Conservation (phyloP, 1,139 yeast species). For the Magnusiomyces suaveolens region DNA sequence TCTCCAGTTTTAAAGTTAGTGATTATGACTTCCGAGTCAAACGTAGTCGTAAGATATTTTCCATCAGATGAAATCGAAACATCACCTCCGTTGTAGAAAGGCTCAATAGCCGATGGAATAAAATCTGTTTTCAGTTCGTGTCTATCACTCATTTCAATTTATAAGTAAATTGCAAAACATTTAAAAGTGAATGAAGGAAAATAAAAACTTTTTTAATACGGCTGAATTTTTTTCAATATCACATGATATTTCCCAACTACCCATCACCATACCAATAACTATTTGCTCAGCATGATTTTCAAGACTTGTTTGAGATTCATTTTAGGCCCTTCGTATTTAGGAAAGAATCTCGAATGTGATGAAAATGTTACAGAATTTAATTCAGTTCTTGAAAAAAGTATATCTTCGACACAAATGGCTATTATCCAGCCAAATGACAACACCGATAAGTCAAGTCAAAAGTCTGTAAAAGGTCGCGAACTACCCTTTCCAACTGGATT, state of each 20-base stretch:
- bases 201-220: neutral
- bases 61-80: constrained; percentile 65
- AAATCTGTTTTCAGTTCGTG: constrained; percentile 32
- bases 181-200: neutral
- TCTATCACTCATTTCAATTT: neutral
- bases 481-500: neutral
- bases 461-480: neutral
- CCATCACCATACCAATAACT: neutral
- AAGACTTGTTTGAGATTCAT: neutral
- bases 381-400: neutral
- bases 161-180: too few relatives aligned
- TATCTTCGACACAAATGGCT: neutral
- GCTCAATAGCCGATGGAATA: constrained; percentile 44
- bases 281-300: neutral
- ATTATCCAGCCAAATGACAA: neutral
- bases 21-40: constrained; percentile 61
- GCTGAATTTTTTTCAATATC: neutral
- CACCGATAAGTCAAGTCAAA: neutral
- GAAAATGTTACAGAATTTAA: neutral
- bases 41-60: constrained; percentile 65
- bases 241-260: too few relatives aligned
- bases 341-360: neutral
- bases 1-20: constrained; percentile 53
- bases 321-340: neutral
- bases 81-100: constrained; percentile 81